These are phyloP conservation scores for Colletotrichum salicis DNA, from an alignment of 2,329 filamentous ascomycete genomes.

Conservation along the genomic window DNA sequence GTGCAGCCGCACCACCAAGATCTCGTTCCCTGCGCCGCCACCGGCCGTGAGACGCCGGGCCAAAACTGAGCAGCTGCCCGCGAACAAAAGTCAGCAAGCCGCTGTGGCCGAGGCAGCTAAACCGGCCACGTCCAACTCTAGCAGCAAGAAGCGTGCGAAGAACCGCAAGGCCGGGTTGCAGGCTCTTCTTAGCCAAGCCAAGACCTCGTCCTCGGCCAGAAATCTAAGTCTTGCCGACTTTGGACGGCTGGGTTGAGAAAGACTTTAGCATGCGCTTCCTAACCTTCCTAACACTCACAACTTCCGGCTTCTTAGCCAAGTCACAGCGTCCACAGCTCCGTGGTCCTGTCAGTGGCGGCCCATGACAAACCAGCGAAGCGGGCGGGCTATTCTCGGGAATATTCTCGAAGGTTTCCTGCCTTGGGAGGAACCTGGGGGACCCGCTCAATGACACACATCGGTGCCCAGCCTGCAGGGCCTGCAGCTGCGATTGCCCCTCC, in stretches of 20 bases:
- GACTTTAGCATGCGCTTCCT: neutral
- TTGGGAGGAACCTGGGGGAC: conserved; percentile 15
- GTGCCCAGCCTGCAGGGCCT: conserved; percentile 27
- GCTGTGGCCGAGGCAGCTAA: conserved; percentile 35
- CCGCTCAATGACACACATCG: conserved; percentile 34
- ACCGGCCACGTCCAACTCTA: conserved; percentile 59
- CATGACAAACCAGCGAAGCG: conserved; percentile 14
- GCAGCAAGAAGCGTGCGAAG: conserved; percentile 74
- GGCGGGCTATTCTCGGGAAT: conserved; percentile 33
- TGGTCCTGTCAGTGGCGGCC: neutral
- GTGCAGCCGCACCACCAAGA: conserved; percentile 26
- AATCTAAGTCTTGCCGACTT: conserved; percentile 63
- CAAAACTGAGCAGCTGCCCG: conserved; percentile 39
- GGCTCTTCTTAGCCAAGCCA: conserved; percentile 68
- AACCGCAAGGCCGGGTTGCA: conserved; percentile 73
- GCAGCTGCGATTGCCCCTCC: conserved; percentile 39
- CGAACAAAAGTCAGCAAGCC: conserved; percentile 7
- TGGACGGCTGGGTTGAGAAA: conserved; percentile 56
- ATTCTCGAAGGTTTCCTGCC: conserved; percentile 36
- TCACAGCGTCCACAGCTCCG: neutral
- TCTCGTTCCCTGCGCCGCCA: conserved; percentile 28
- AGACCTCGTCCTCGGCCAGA: conserved; percentile 48
- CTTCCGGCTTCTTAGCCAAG: neutral
- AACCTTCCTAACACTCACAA: neutral
- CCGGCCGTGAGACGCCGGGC: conserved; percentile 35